A percentile compares a stretch with the other conserved stretches of the same genome.
Conservation (phyloP, 139 green algal genomes). For the Chlamydomonas sphaeroides region DNA sequence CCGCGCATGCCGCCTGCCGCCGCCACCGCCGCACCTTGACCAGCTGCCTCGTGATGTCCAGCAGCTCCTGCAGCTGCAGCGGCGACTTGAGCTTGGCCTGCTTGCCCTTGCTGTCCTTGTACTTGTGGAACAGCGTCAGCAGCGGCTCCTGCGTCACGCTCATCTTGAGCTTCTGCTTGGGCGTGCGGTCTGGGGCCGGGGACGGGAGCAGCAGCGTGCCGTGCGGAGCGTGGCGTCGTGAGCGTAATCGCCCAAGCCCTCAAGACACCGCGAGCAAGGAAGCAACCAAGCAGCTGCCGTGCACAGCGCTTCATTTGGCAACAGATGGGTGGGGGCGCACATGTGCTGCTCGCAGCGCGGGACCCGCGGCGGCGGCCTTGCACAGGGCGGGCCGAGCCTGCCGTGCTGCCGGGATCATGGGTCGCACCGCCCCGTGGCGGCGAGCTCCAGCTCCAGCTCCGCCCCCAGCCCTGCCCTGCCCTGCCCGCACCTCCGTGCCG, state of each 20-base stretch:
- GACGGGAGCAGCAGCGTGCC: neutral
- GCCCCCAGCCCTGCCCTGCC: neutral
- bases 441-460: neutral
- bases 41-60: slow-evolving; percentile 85
- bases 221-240: too few species aligned
- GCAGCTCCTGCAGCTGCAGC: slow-evolving; percentile 93
- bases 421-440: too few species aligned
- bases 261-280: too few species aligned
- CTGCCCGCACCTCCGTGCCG: slow-evolving; percentile 71
- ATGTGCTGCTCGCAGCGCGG: too few species aligned
- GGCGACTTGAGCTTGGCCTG: slow-evolving; percentile 98
- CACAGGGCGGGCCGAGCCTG: too few species aligned
- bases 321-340: too few species aligned
- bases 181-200: slow-evolving; percentile 87
- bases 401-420: too few species aligned
- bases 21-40: slow-evolving; percentile 58
- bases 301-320: too few species aligned
- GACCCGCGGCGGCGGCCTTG: too few species aligned
- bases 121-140: slow-evolving; percentile 86
- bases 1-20: too few species aligned
- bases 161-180: slow-evolving; percentile 99
- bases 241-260: too few species aligned
- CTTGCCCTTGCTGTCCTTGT: slow-evolving; percentile 92
- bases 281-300: too few species aligned
- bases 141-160: slow-evolving; percentile 83